A percentile compares a stretch with the other conserved stretches of the same genome.
These are phyloP conservation scores for Davidsoniella eucalypti DNA, from an alignment of 2,329 filamentous ascomycete species.

Conservation along the genomic window DNA sequence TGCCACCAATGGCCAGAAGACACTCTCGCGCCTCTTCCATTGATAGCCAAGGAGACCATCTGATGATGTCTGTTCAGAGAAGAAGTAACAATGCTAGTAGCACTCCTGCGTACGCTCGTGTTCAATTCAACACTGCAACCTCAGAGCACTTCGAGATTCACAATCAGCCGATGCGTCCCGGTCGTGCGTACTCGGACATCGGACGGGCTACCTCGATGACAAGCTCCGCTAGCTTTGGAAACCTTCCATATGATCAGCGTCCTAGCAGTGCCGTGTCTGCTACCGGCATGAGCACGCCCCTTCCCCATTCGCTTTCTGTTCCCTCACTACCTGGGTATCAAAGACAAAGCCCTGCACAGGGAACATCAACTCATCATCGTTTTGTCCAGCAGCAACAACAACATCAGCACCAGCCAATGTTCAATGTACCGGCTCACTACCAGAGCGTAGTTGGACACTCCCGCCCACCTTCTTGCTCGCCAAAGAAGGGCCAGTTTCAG, in stretches of 20 bases:
- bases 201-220: not conserved
- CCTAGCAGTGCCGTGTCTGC: not conserved
- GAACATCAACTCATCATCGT: slow-evolving; percentile 12
- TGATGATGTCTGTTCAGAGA: not conserved
- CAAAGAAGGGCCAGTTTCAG: slow-evolving; percentile 13
- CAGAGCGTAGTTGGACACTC: slow-evolving; percentile 2
- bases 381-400: slow-evolving; percentile 15
- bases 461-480: slow-evolving; percentile 2
- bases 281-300: not conserved
- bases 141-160: not conserved
- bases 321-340: slow-evolving; percentile 7
- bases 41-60: not conserved
- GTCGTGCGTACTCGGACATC: slow-evolving; percentile 16
- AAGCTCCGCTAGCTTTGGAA: not conserved
- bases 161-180: slow-evolving; percentile 3
- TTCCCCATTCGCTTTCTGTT: slow-evolving; percentile 2
- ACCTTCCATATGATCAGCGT: not conserved
- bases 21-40: slow-evolving; percentile 8
- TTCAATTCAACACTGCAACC: no score
- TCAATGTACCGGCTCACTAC: slow-evolving; percentile 7
- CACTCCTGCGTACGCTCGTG: no score
- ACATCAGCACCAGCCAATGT: not conserved
- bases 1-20: slow-evolving; percentile 10
- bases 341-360: slow-evolving; percentile 13
- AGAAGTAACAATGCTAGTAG: no score